Percentiles rank a stretch among this genome's conserved stretches.
Evolutionary conservation across 202 grass and related monocot species (phyloP).

Genomic region (Hordeum pubiflorum): DNA sequence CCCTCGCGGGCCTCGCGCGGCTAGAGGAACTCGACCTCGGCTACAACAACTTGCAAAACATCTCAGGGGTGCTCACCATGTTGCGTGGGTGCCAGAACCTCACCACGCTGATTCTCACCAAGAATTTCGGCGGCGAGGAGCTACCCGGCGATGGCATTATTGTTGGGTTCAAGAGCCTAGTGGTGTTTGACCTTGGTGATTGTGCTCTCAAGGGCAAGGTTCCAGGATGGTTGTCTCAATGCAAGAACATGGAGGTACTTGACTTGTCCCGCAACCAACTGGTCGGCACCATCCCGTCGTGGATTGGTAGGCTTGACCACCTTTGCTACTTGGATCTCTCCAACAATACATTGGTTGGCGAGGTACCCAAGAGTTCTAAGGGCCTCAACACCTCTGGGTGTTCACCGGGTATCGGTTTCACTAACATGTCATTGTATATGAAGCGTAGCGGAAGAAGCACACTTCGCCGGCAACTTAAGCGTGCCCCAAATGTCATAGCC

Average conservation of each 20-base stretch:
- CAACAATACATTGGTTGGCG: too few species aligned
- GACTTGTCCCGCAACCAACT: slow-evolving; percentile 84
- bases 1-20: too few species aligned
- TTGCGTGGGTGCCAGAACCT: slow-evolving; percentile 53
- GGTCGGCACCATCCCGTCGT: background rate
- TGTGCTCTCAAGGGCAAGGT: slow-evolving; percentile 57
- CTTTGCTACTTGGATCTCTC: too few species aligned
- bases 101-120: slow-evolving; percentile 64
- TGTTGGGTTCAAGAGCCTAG: slow-evolving; percentile 17
- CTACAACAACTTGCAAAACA: slow-evolving; percentile 61
- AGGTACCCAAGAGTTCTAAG: slow-evolving; percentile 14
- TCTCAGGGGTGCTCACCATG: slow-evolving; percentile 37
- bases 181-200: slow-evolving; percentile 64
- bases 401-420: slow-evolving; percentile 19
- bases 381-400: slow-evolving; percentile 35
- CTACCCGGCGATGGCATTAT: too few species aligned
- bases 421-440: too few species aligned
- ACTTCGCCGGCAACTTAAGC: slow-evolving; percentile 59
- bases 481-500: slow-evolving; percentile 54
- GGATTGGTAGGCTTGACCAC: too few species aligned
- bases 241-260: slow-evolving; percentile 70
- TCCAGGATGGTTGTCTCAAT: slow-evolving; percentile 42
- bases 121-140: background rate
- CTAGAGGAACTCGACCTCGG: too few species aligned
- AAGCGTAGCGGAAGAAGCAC: slow-evolving; percentile 18